Percentiles rank a stretch among this genome's conserved stretches.
phyloP scores from a whole-genome alignment of 1,139 yeast genomes.

The Lodderomyces parapsilosis region DNA sequence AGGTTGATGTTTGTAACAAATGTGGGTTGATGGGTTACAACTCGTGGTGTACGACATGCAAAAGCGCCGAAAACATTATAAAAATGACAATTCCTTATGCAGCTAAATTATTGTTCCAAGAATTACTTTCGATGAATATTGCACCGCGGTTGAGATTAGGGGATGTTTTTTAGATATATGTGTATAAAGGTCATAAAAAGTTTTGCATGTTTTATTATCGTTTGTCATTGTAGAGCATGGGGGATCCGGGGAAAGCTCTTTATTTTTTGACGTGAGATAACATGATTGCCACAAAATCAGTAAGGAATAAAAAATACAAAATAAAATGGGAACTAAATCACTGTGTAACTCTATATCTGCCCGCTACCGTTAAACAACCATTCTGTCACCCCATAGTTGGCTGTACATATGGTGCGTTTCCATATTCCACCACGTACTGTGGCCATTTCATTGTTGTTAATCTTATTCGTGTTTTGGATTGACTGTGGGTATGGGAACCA shows the following conservation, averaged over 20 bases:
- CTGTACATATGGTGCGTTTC: background rate
- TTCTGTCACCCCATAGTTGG: background rate
- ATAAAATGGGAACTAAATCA: background rate
- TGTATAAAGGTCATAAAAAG: too few species aligned
- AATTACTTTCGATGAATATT: slow-evolving; percentile 92
- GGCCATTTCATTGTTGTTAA: background rate
- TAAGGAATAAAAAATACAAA: background rate
- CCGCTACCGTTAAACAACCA: background rate
- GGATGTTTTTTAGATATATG: slow-evolving; percentile 69
- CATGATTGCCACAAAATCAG: background rate
- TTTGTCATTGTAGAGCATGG: too few species aligned
- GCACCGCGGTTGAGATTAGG: slow-evolving; percentile 92
- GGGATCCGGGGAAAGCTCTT: too few species aligned
- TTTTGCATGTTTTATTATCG: too few species aligned
- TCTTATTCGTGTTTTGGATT: background rate
- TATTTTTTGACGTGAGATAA: too few species aligned
- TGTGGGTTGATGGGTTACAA: slow-evolving; percentile 99
- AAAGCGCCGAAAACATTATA: slow-evolving; percentile 79
- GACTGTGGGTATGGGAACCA: slow-evolving; percentile 4
- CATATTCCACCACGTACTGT: background rate
- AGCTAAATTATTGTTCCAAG: slow-evolving; percentile 94
- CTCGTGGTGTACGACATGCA: slow-evolving; percentile 96
- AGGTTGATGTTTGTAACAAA: slow-evolving; percentile 88
- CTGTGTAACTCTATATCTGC: background rate
- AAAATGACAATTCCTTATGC: slow-evolving; percentile 98